phyloP scores from a whole-genome alignment of 305 asterid species.

The Fraxinus dipetala region DNA sequence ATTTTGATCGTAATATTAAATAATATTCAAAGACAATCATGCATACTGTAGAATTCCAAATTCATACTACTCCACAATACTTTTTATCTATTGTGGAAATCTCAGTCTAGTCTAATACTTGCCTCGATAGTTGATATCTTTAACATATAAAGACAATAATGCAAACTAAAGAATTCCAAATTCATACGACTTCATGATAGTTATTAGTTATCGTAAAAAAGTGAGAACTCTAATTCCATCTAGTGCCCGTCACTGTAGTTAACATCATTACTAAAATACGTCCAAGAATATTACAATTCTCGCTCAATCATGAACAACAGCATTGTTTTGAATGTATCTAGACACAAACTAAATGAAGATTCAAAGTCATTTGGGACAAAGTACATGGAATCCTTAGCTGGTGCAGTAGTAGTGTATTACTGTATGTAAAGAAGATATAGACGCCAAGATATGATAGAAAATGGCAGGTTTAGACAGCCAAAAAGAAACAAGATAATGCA shows the following conservation, averaged over 20 bases:
- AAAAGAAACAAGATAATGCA: background rate
- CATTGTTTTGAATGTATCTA: slow-evolving; percentile 34
- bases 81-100: background rate
- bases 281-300: background rate
- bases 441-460: slow-evolving; percentile 17
- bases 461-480: slow-evolving; percentile 1
- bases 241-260: background rate
- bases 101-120: background rate
- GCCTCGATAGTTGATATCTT: background rate
- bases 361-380: slow-evolving; percentile 20
- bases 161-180: background rate
- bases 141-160: background rate
- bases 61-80: background rate
- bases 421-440: slow-evolving; percentile 12
- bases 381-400: slow-evolving; percentile 2
- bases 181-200: background rate
- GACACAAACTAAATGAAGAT: slow-evolving; percentile 29
- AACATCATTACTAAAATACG: background rate
- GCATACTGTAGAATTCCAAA: background rate
- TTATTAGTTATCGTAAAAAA: background rate
- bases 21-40: background rate
- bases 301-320: background rate
- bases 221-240: background rate
- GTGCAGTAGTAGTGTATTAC: background rate
- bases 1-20: too few species aligned